These are phyloP conservation scores for Guadua angustifolia DNA, from an alignment of 176 grass and related monocot species.

Conservation along the genomic window DNA sequence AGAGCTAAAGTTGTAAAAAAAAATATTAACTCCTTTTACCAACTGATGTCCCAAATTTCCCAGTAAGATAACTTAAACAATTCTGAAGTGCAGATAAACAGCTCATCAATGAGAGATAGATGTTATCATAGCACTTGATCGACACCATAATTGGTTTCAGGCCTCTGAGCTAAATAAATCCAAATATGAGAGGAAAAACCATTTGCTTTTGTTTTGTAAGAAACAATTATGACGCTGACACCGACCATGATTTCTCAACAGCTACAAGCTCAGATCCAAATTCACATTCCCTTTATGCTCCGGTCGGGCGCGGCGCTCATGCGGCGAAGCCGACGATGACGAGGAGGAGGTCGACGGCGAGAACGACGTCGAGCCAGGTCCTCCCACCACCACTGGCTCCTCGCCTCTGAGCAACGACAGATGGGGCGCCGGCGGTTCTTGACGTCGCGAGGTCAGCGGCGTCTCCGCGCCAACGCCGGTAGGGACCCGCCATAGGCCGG, in stretches of 20 bases:
- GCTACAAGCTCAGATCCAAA: constrained; percentile 89
- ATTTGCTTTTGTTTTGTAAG: constrained; percentile 33
- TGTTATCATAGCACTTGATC: neutral
- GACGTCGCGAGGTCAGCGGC: constrained; percentile 8
- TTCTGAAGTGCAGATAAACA: neutral
- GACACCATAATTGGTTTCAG: neutral
- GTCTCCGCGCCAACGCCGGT: constrained; percentile 23
- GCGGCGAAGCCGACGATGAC: constrained; percentile 43
- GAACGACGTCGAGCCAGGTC: constrained; percentile 36
- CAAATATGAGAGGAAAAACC: neutral
- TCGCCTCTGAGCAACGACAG: constrained; percentile 30
- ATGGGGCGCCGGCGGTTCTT: constrained; percentile 15
- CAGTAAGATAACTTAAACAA: constrained; percentile 3
- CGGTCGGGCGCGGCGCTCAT: constrained; percentile 31
- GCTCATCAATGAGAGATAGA: neutral
- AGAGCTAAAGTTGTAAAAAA: neutral
- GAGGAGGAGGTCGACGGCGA: constrained; percentile 53
- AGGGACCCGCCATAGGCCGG: constrained; percentile 47
- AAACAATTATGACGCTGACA: constrained; percentile 28
- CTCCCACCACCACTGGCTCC: constrained; percentile 36
- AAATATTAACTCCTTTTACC: neutral
- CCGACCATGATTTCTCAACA: constrained; percentile 33
- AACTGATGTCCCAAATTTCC: neutral
- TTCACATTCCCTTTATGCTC: constrained; percentile 64
- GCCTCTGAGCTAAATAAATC: neutral